phyloP scores from a whole-genome alignment of 2,329 filamentous ascomycete genomes.

The Colletotrichum sp. region DNA sequence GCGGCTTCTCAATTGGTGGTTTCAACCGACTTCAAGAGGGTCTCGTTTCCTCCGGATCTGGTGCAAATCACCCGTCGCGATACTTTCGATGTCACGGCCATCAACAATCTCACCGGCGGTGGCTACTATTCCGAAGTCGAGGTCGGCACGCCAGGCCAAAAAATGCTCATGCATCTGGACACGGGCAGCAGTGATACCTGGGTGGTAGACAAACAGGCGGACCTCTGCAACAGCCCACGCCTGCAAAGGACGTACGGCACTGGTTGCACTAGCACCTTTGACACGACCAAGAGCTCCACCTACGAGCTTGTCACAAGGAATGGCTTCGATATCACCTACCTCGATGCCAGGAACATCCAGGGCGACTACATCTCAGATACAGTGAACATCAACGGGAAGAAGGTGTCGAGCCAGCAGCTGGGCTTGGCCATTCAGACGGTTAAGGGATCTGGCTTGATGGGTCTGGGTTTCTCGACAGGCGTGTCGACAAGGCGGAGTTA shows the following conservation, averaged over 20 bases:
- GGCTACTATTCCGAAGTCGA: slow-evolving; percentile 69
- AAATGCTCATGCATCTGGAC: slow-evolving; percentile 65
- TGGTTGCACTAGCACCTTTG: slow-evolving; percentile 33
- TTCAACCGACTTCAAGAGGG: background rate
- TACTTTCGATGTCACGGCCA: slow-evolving; percentile 36
- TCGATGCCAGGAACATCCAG: slow-evolving; percentile 58
- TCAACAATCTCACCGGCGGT: slow-evolving; percentile 60
- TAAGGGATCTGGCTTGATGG: slow-evolving; percentile 61
- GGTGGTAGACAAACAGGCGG: slow-evolving; percentile 41
- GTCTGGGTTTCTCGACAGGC: slow-evolving; percentile 60
- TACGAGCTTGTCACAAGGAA: slow-evolving; percentile 45
- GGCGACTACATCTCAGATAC: slow-evolving; percentile 66
- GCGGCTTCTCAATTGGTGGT: slow-evolving; percentile 5
- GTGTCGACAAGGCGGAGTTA: slow-evolving; percentile 50
- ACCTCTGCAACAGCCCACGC: slow-evolving; percentile 2
- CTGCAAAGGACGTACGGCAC: background rate
- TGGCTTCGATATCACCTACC: slow-evolving; percentile 66
- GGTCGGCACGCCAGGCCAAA: slow-evolving; percentile 66
- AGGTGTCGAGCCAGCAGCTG: slow-evolving; percentile 57
- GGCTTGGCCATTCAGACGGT: slow-evolving; percentile 56
- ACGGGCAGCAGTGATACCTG: slow-evolving; percentile 74
- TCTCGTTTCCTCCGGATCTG: background rate
- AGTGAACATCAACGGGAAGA: slow-evolving; percentile 53
- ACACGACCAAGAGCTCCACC: slow-evolving; percentile 52
- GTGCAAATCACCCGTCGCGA: slow-evolving; percentile 19